A percentile compares a stretch with the other conserved stretches of the same genome.
Conservation (phyloP, 208 protist species). For the Blastocrithidia nonstop region DNA sequence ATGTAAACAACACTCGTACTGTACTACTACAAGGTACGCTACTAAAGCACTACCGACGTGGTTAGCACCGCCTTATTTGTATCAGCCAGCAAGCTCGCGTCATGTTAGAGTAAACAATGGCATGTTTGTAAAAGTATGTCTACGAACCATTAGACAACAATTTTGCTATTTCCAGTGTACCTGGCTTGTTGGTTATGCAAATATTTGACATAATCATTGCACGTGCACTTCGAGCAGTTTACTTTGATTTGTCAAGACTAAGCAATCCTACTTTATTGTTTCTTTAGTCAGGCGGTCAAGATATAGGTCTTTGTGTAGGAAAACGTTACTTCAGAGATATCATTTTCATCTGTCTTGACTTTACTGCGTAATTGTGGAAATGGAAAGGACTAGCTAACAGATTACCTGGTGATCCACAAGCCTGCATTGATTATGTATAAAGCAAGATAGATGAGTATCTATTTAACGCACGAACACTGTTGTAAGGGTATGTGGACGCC, state of each 20-base stretch:
- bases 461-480: conserved; percentile 28
- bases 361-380: conserved; percentile 61
- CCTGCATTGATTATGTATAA: conserved; percentile 59
- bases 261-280: conserved; percentile 43
- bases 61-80: conserved; percentile 36
- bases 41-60: conserved; percentile 64
- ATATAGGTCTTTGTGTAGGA: conserved; percentile 29
- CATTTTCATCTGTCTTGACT: conserved; percentile 63
- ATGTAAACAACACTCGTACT: too few species aligned
- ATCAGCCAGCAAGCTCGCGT: conserved; percentile 23
- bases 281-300: conserved; percentile 47
- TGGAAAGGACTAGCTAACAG: conserved; percentile 44
- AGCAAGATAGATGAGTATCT: conserved; percentile 37
- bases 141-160: conserved; percentile 58
- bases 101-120: conserved; percentile 24
- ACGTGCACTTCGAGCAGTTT: conserved; percentile 20
- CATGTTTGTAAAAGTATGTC: conserved; percentile 34
- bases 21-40: too few species aligned
- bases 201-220: conserved; percentile 47
- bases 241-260: conserved; percentile 30
- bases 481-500: conserved; percentile 41
- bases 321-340: conserved; percentile 46
- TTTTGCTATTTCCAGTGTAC: conserved; percentile 62
- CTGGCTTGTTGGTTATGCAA: conserved; percentile 18
- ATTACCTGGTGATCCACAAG: conserved; percentile 43